phyloP scores from a whole-genome alignment of 495 filamentous ascomycete species.

The Penicillium verhagenii region DNA sequence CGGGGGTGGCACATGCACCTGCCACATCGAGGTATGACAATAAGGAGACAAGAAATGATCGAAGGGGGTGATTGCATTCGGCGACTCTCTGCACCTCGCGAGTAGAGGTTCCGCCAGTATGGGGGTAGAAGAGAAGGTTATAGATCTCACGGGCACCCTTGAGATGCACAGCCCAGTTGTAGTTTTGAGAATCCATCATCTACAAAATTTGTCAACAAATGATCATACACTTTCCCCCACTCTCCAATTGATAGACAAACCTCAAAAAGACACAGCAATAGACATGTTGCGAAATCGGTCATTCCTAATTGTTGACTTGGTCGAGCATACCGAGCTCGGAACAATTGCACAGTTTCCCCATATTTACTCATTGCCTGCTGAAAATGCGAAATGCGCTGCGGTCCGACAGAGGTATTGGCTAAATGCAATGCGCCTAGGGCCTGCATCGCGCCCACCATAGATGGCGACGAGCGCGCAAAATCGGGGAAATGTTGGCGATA shows the following conservation, averaged over 20 bases:
- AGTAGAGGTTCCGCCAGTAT: conserved; percentile 17
- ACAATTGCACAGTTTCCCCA: conserved; percentile 38
- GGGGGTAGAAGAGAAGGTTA: conserved; percentile 35
- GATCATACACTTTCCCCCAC: neutral
- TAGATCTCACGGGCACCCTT: conserved; percentile 45
- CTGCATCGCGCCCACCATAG: conserved; percentile 44
- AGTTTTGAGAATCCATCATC: conserved; percentile 48
- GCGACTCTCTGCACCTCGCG: conserved; percentile 33
- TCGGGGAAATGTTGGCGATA: conserved; percentile 39
- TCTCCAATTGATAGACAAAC: conserved; percentile 13
- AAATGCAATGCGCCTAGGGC: conserved; percentile 44
- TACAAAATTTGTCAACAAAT: conserved; percentile 2
- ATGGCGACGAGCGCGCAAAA: conserved; percentile 35
- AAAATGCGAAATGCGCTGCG: conserved; percentile 36
- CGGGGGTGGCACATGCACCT: conserved; percentile 40
- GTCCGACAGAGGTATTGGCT: conserved; percentile 38
- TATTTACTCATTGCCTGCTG: conserved; percentile 45
- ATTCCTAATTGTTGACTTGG: conserved; percentile 28
- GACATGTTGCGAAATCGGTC: conserved; percentile 40
- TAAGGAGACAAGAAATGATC: conserved; percentile 39
- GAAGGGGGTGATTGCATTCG: conserved; percentile 39
- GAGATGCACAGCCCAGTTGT: conserved; percentile 43
- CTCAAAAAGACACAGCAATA: conserved; percentile 42
- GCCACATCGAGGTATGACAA: conserved; percentile 44
- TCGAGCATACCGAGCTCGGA: conserved; percentile 31